A percentile compares a stretch with the other conserved stretches of the same genome.
These are phyloP conservation scores for Phytopythium helicoides DNA, from an alignment of 352 stramenopile genomes.

Conservation along the genomic window DNA sequence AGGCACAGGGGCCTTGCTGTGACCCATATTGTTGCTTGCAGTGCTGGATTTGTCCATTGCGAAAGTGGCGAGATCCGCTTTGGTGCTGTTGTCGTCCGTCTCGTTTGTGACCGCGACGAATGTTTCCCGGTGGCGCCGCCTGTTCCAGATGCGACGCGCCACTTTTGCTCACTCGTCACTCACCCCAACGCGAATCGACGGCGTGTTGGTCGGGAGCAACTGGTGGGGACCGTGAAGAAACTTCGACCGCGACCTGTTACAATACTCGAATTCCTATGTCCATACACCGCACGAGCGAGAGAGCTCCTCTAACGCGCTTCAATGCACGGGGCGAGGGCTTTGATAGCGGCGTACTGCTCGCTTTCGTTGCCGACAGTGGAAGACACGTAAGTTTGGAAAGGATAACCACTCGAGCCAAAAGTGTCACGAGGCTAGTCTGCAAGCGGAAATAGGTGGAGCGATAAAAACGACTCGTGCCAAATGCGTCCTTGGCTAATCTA, in stretches of 20 bases:
- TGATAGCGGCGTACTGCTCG: too few relatives aligned
- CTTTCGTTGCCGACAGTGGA: too few relatives aligned
- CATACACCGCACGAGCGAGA: too few relatives aligned
- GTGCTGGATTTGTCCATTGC: conserved; percentile 34
- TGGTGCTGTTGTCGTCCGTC: conserved; percentile 15
- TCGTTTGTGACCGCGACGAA: conserved; percentile 28
- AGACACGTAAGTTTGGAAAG: too few relatives aligned
- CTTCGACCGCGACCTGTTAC: too few relatives aligned
- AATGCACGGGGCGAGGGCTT: too few relatives aligned
- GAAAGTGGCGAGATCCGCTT: conserved; percentile 4
- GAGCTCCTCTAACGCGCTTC: too few relatives aligned
- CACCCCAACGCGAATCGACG: not conserved
- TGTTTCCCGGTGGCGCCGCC: conserved; percentile 34
- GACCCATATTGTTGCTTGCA: conserved; percentile 4
- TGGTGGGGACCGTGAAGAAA: too few relatives aligned
- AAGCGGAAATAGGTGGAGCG: not conserved
- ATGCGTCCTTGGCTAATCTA: too few relatives aligned
- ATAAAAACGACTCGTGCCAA: not conserved
- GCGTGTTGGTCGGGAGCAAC: too few relatives aligned
- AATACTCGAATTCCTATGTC: too few relatives aligned
- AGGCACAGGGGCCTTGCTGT: not conserved
- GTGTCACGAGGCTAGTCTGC: not conserved
- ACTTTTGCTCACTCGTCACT: conserved; percentile 23
- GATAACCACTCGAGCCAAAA: not conserved
- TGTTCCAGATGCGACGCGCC: conserved; percentile 40